Percentiles rank a stretch among this genome's conserved stretches.
Evolutionary conservation across 371 early-diverging fungal species (phyloP).

Genomic region (Lichtheimia ornata): DNA sequence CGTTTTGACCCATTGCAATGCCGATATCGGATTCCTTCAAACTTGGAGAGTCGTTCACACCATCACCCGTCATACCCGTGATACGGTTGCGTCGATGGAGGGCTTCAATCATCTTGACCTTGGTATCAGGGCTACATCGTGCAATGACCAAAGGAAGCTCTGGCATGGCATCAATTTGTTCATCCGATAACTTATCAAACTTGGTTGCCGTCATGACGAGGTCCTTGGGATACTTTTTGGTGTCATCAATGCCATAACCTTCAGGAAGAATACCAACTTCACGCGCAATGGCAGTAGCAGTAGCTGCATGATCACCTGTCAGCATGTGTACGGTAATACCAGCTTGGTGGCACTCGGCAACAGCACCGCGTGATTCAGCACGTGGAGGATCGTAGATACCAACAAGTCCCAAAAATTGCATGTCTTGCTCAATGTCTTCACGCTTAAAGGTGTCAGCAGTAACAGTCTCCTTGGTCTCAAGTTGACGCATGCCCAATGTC

Average conservation of each 20-base stretch:
- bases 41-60: slow-evolving; percentile 92
- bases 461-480: slow-evolving; percentile 42
- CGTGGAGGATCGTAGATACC: slow-evolving; percentile 95
- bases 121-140: slow-evolving; percentile 94
- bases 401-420: slow-evolving; percentile 88
- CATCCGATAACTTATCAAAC: slow-evolving; percentile 82
- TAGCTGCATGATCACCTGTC: slow-evolving; percentile 93
- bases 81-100: slow-evolving; percentile 78
- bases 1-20: slow-evolving; percentile 90
- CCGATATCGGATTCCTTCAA: slow-evolving; percentile 93
- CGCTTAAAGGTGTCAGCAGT: slow-evolving; percentile 54
- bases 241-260: background rate
- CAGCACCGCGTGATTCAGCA: slow-evolving; percentile 73
- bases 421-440: slow-evolving; percentile 68
- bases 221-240: background rate
- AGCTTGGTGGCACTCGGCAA: slow-evolving; percentile 84
- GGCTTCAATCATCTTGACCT: slow-evolving; percentile 95
- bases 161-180: slow-evolving; percentile 72
- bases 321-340: slow-evolving; percentile 96
- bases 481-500: slow-evolving; percentile 44
- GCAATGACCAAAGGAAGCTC: slow-evolving; percentile 93
- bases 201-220: slow-evolving; percentile 85
- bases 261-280: slow-evolving; percentile 80
- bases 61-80: slow-evolving; percentile 80
- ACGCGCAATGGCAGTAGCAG: slow-evolving; percentile 91